Conservation (phyloP, 2,329 filamentous ascomycete species). For the Verticillium klebahnii region DNA sequence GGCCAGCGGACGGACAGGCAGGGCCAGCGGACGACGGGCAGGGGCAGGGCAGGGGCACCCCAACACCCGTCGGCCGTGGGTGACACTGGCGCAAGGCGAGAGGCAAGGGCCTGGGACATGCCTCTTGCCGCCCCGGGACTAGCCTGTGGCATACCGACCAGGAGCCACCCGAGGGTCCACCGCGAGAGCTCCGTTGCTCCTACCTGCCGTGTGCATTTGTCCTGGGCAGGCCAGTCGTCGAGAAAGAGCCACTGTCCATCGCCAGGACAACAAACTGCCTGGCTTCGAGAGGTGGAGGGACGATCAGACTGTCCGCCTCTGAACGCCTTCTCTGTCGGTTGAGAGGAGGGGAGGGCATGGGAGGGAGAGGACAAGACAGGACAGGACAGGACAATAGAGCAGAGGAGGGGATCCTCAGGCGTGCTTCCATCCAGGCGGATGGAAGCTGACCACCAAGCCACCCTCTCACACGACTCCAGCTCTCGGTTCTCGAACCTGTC, state of each 20-base stretch:
- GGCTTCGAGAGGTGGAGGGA: too few species aligned
- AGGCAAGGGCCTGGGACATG: background rate
- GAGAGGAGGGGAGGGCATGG: too few species aligned
- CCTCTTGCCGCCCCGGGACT: background rate
- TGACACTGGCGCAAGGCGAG: background rate
- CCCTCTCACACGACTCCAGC: background rate
- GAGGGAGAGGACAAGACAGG: too few species aligned
- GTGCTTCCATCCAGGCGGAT: too few species aligned
- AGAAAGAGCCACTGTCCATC: background rate
- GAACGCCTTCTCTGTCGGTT: too few species aligned
- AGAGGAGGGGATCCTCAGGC: too few species aligned
- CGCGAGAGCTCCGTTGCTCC: background rate
- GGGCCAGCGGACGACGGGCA: background rate
- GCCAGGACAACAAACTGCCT: background rate
- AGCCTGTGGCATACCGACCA: background rate
- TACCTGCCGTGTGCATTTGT: background rate
- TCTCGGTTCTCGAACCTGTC: background rate
- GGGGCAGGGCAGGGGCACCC: background rate
- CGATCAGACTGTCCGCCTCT: too few species aligned
- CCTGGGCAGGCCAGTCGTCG: background rate
- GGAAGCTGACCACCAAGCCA: background rate
- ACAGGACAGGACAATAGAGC: too few species aligned
- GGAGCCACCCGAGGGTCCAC: background rate
- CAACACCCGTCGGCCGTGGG: background rate
- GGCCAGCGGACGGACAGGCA: background rate